Evolutionary conservation across 2,329 filamentous ascomycete genomes (phyloP).

Genomic region (Atkinsonella texensis): DNA sequence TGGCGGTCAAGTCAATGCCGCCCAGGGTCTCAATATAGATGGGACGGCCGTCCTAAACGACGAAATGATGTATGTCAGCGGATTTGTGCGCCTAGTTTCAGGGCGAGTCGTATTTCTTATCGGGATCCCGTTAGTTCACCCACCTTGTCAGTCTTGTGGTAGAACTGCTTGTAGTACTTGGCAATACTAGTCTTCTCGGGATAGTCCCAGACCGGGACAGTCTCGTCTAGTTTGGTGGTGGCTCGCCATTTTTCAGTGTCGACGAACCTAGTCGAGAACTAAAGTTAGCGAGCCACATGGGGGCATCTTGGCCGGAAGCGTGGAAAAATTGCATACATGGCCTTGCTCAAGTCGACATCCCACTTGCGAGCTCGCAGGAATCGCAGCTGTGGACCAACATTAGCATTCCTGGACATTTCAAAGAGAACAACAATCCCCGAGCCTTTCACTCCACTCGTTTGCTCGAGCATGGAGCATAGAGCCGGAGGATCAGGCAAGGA

Average conservation of each 20-base stretch:
- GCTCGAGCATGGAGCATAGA: too few species aligned
- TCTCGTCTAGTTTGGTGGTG: slow-evolving; percentile 72
- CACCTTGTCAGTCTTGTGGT: slow-evolving; percentile 91
- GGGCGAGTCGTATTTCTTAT: background rate
- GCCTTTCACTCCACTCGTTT: too few species aligned
- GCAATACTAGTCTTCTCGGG: slow-evolving; percentile 72
- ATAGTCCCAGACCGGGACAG: slow-evolving; percentile 74
- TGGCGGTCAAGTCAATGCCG: slow-evolving; percentile 77
- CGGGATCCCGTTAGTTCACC: background rate
- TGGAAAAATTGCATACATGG: slow-evolving; percentile 56
- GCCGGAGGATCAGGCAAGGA: too few species aligned
- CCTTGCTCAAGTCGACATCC: slow-evolving; percentile 69
- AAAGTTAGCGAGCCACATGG: background rate
- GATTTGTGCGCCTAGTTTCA: background rate
- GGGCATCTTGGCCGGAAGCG: background rate
- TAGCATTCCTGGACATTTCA: background rate
- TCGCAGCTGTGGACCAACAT: slow-evolving; percentile 45
- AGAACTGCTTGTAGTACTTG: slow-evolving; percentile 95
- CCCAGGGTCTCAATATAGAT: slow-evolving; percentile 96
- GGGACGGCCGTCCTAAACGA: slow-evolving; percentile 72
- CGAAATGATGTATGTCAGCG: background rate
- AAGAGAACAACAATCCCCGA: too few species aligned
- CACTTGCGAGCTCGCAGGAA: slow-evolving; percentile 95
- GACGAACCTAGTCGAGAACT: slow-evolving; percentile 55
- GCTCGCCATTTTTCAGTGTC: slow-evolving; percentile 86